phyloP scores from a whole-genome alignment of 768 basidiomycete genomes.

The Cyclocybe aegerita region DNA sequence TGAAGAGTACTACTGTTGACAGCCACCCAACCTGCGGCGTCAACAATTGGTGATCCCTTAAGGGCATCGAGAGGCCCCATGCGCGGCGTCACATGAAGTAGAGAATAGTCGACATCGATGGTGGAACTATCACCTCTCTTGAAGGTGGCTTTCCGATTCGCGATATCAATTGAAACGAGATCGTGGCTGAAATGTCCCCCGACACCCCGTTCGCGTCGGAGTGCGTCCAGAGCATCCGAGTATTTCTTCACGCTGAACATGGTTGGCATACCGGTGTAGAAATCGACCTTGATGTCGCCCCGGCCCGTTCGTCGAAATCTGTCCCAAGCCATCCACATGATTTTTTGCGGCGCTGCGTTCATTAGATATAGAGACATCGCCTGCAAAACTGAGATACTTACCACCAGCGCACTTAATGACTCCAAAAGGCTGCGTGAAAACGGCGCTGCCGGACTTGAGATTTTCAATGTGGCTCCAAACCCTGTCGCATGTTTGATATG shows the following conservation, averaged over 20 bases:
- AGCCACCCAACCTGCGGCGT: conserved; percentile 86
- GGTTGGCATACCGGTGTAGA: conserved; percentile 88
- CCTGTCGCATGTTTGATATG: conserved; percentile 87
- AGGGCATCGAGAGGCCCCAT: conserved; percentile 87
- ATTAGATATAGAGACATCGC: conserved; percentile 4
- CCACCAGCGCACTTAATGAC: conserved; percentile 94
- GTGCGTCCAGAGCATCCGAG: conserved; percentile 76
- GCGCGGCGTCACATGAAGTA: conserved; percentile 87
- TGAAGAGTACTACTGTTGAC: conserved; percentile 81
- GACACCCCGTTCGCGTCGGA: conserved; percentile 79
- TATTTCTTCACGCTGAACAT: conserved; percentile 99
- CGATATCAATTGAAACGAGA: conserved; percentile 69
- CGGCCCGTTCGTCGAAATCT: conserved; percentile 64
- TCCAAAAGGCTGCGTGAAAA: conserved; percentile 95
- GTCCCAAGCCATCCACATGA: conserved; percentile 98
- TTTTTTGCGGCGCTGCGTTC: conserved; percentile 75
- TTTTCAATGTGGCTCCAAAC: conserved; percentile 81
- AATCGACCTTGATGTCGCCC: conserved; percentile 61
- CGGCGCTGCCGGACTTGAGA: conserved; percentile 74
- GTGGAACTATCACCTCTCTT: conserved; percentile 71
- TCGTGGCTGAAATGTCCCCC: conserved; percentile 84
- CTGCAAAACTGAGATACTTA: conserved; percentile 22
- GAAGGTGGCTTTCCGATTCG: conserved; percentile 82
- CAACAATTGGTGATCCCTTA: conserved; percentile 74
- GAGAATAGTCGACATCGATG: conserved; percentile 73